Conservation (phyloP, 768 basidiomycete species). For the Leccinum ochraceum region DNA sequence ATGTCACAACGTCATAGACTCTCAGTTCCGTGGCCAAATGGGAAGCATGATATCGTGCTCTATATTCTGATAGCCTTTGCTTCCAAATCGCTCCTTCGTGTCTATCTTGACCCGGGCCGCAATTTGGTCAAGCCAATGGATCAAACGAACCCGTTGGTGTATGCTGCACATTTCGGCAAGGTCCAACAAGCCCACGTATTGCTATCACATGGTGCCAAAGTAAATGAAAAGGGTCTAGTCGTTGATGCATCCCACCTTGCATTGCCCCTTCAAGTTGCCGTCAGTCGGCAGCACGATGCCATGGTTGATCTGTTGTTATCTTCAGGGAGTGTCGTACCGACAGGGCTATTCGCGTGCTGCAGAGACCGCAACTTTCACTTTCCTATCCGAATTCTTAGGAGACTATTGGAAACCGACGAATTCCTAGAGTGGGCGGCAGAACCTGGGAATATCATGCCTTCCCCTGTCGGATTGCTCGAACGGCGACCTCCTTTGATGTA, state of each 20-base stretch:
- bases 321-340: conserved; percentile 6
- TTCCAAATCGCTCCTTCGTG: conserved; percentile 5
- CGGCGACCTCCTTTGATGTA: conserved; percentile 4
- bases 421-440: conserved; percentile 13
- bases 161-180: conserved; percentile 14
- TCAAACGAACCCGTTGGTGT: conserved; percentile 13
- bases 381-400: conserved; percentile 6
- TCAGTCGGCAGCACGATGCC: conserved; percentile 1
- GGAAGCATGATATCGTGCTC: conserved; percentile 7
- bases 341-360: not conserved
- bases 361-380: conserved; percentile 1
- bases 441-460: not conserved
- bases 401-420: conserved; percentile 8
- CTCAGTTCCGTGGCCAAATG: conserved; percentile 1
- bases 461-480: conserved; percentile 1
- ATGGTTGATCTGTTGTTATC: conserved; percentile 6
- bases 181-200: conserved; percentile 1
- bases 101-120: not conserved
- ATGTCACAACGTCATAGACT: not conserved
- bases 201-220: conserved; percentile 1
- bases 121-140: not conserved
- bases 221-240: conserved; percentile 8
- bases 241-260: conserved; percentile 1
- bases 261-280: conserved; percentile 12
- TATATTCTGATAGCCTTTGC: conserved; percentile 10